These are phyloP conservation scores for Mesembryanthemum crystallinum DNA, from an alignment of 148 eudicot species.

Conservation along the genomic window DNA sequence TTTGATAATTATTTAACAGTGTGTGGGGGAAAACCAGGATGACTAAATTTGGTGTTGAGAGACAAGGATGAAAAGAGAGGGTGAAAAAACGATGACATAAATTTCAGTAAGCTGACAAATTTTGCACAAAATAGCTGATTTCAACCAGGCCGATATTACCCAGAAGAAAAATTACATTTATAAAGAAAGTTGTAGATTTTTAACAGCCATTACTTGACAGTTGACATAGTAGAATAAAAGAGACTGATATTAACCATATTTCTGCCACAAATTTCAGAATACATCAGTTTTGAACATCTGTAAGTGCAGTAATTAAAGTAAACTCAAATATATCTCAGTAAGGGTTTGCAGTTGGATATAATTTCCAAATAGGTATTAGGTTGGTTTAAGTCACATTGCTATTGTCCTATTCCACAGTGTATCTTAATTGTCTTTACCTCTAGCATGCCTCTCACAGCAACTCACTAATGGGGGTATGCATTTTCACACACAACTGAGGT, in stretches of 20 bases:
- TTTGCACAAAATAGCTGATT: not conserved
- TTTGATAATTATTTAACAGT: not conserved
- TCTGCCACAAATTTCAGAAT: not conserved
- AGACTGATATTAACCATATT: not conserved
- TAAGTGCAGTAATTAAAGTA: not conserved
- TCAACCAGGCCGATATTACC: not conserved
- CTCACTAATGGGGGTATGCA: not conserved
- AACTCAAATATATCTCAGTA: constrained; percentile 16
- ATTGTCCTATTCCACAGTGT: not conserved
- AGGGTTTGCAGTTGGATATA: not conserved
- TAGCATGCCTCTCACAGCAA: not conserved
- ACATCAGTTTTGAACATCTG: constrained; percentile 4
- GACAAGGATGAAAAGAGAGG: not conserved
- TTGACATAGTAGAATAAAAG: not conserved
- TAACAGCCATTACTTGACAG: not conserved
- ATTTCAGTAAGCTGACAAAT: not conserved
- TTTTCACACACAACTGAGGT: not conserved
- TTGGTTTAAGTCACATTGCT: constrained; percentile 8
- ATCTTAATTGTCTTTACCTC: constrained; percentile 12
- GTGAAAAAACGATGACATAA: not conserved
- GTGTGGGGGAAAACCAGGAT: not conserved
- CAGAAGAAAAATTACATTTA: not conserved
- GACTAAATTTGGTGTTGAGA: not conserved
- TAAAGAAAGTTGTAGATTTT: not conserved
- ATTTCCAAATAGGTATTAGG: not conserved